Base-by-base conservation (phyloP, 2,329 filamentous ascomycete genomes). In the Epichloe sibirici region DNA sequence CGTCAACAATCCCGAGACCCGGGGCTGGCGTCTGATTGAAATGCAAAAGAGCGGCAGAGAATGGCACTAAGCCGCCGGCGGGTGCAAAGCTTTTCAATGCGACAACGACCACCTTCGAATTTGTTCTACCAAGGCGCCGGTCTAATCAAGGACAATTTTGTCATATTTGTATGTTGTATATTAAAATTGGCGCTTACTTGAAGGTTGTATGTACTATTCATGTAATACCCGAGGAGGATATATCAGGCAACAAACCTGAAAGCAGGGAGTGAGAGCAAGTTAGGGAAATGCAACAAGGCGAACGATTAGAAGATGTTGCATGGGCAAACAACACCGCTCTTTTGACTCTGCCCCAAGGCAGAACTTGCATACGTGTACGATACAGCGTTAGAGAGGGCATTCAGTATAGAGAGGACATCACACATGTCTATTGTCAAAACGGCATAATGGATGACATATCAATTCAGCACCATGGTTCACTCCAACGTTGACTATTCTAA, bases 21-120 rank as follows among this genome's bases (percentile, higher is more conserved):
- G 90, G 65, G 93, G 93, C 35, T 98, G 93, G 93, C 85, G 91
- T 63, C 75, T 98, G 69, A 97, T 98, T 65, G 93, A 98, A 74
- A 82, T 98, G 75, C 93, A 98, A 71, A 98, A 98, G 83, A 94
- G 89, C 69, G 91, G 88, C 52, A 82, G 93, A 64, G 93, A 98
- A 72, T 97, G 78, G 69, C 78, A 79, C 60, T 82, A 71, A 71
- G 23, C 25, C 17, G 31, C 25, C 15, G 38, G 6, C n/a, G n/a
- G 28, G 31, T 25, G 42, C 13, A 21, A 42, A 42, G 40, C 17
- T 35, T 4, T 31, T 1, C 13, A 17, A 15, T 8, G 15, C 12
- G 15, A 45, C 7, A 13, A 34, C 12, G 23, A 45, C 23, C 9
- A 8, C 43, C 12, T 31, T 45, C 1, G 8, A 31, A 31, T 31